These are phyloP conservation scores for Plenodomus lindquistii DNA, from an alignment of 2,329 filamentous ascomycete genomes.

Conservation along the genomic window DNA sequence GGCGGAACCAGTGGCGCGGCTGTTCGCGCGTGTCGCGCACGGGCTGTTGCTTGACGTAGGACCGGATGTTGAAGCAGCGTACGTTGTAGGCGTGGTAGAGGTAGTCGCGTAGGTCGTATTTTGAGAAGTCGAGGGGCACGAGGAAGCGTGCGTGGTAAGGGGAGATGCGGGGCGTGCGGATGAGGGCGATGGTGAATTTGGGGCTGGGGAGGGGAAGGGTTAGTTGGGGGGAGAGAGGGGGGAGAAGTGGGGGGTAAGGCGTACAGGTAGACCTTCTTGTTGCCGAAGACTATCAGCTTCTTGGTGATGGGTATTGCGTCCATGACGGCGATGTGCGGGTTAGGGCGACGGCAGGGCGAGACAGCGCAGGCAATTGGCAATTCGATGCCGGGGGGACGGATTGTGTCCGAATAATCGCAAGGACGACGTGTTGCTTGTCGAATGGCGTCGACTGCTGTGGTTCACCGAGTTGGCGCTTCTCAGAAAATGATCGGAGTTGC, in stretches of 20 bases:
- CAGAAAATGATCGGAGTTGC: background rate
- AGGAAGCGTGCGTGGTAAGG: slow-evolving; percentile 85
- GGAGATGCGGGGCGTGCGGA: slow-evolving; percentile 72
- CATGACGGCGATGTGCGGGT: slow-evolving; percentile 17
- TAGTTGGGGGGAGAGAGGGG: slow-evolving; percentile 7
- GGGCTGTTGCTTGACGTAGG: slow-evolving; percentile 73
- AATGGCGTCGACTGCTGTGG: background rate
- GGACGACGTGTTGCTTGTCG: background rate
- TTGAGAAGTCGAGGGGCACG: slow-evolving; percentile 90
- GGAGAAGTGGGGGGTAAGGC: slow-evolving; percentile 13
- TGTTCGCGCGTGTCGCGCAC: slow-evolving; percentile 58
- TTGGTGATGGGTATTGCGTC: slow-evolving; percentile 36
- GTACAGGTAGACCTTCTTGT: slow-evolving; percentile 55
- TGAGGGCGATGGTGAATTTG: slow-evolving; percentile 76
- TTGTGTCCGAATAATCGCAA: background rate
- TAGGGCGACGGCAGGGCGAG: background rate
- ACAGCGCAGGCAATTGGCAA: background rate
- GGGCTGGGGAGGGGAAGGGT: slow-evolving; percentile 60
- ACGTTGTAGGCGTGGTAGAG: slow-evolving; percentile 85
- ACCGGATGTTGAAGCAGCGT: slow-evolving; percentile 69
- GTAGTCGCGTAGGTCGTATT: slow-evolving; percentile 95
- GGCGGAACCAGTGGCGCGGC: slow-evolving; percentile 67
- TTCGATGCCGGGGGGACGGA: background rate
- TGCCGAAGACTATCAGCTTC: slow-evolving; percentile 44
- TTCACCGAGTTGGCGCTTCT: background rate